Base-by-base conservation (phyloP, 2,329 filamentous ascomycete genomes). In the Aschersonia sp. region DNA sequence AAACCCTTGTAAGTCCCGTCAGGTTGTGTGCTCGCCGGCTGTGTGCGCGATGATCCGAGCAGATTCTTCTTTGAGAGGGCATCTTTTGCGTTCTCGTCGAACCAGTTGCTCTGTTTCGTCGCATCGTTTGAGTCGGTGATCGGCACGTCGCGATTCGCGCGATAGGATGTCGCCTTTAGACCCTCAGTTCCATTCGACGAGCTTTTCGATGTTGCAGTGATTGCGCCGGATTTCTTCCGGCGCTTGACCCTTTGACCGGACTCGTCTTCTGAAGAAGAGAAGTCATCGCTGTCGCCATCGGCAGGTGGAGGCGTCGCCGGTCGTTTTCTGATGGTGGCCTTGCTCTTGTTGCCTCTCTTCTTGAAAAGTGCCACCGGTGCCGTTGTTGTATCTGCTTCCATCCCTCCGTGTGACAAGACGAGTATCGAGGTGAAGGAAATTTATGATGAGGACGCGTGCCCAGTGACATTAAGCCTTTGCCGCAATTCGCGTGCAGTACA, bases 41-140 rank as follows among this genome's bases (percentile, higher is more conserved):
- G 52, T 49, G 64, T 52, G 35, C 74, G 68, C 29, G 77, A 77
- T 35, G 69, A 78, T 8, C 77, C 79, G 14, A 82, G 67, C 0
- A 83, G 69, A 47, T 72, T 79, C 59, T 80, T 69, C 3, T 64
- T 54, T 4, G 68, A 69, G 5, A 68, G 50, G 1, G 59, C 60
- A 44, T 73, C 72, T 43, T 68, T 66, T 30, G 71, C 66, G n/a
- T 74, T 72, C 50, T 90, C 85, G 51, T 94, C 88, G 64, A 84
- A 92, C 89, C 88, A 95, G 62, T 94, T 86, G 48, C 77, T 83
- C 42, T 81, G 76, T 58, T 94, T 95, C 1, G 90, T 97, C 22
- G 92, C 90, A 61, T 95, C 89, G 62, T 90, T 90, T 56, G 76
- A 77, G 52, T 72, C 73, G 55, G 79, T 71, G 55, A 87, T 79